A percentile compares a stretch with the other conserved stretches of the same genome.
These are phyloP conservation scores for Lachnellula cervina DNA, from an alignment of 2,329 filamentous ascomycete genomes.

Conservation along the genomic window DNA sequence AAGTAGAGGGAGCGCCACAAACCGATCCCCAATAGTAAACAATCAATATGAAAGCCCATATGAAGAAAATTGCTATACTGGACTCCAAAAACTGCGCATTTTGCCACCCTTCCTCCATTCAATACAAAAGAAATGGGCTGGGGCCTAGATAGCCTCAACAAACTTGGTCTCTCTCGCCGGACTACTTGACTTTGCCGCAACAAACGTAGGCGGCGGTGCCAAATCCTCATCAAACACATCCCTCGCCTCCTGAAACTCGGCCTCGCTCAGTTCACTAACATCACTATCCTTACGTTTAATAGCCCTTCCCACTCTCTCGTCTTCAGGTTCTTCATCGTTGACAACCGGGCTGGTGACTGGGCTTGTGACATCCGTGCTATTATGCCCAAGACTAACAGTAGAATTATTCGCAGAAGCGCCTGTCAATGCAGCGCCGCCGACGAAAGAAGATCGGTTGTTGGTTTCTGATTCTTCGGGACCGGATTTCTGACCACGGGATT, in stretches of 20 bases:
- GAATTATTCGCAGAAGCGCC: constrained; percentile 42
- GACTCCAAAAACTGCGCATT: neutral
- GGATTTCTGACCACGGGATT: constrained; percentile 21
- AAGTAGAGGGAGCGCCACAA: neutral
- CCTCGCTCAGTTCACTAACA: constrained; percentile 22
- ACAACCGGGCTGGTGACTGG: constrained; percentile 1
- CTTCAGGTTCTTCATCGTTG: constrained; percentile 8
- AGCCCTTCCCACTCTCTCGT: constrained; percentile 6
- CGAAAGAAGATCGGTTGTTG: constrained; percentile 36
- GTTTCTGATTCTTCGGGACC: constrained; percentile 2
- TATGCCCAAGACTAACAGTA: constrained; percentile 32
- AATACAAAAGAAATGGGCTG: too few relatives aligned
- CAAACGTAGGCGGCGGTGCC: constrained; percentile 32
- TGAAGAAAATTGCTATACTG: neutral
- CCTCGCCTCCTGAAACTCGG: constrained; percentile 49
- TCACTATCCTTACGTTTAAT: constrained; percentile 4
- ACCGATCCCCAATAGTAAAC: neutral
- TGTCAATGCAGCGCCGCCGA: constrained; percentile 47
- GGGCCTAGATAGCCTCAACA: constrained; percentile 46
- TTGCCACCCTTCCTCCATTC: neutral
- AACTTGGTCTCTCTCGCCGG: constrained; percentile 55
- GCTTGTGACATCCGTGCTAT: constrained; percentile 16
- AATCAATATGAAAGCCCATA: neutral
- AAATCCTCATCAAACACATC: constrained; percentile 40
- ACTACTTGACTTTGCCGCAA: constrained; percentile 40